Base-by-base conservation (phyloP, 495 filamentous ascomycete species). In the Patellaria atrata region DNA sequence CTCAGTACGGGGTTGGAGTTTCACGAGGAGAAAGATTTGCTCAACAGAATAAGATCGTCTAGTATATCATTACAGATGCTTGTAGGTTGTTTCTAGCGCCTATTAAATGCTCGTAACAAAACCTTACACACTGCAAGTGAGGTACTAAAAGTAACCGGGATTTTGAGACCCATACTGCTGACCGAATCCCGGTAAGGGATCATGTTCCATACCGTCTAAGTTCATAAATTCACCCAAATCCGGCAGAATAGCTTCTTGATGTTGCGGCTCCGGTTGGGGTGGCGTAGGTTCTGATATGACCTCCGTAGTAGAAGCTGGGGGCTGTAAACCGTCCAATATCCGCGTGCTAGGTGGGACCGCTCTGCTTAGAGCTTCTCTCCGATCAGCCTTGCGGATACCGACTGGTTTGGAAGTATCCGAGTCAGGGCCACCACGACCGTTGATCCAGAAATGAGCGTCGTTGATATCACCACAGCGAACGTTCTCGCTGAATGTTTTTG, bases 371-470 rank as follows among this genome's bases (percentile, higher is more conserved):
- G 65, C 63, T 22, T 60, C 56, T 16, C 48, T 35, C 2, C 67
- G 50, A 8, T 59, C 53, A 9, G 39, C 44, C 38, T 44, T 53
- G 27, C 52, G 37, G 14, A 40, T 39, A 7, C 55, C 60, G 34
- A 11, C 1, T 35, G 21, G 21, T 41, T 44, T 8, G 39, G 41
- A 4, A 40, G 36, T 3, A 30, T 44, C 32, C 44, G 33, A 11
- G 22, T 41, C 33, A 7, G 36, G 42, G 16, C 53, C 53, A 0
- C 59, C 60, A 12, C 67, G 42, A 3, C 51, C 49, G 39, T 71
- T 71, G 60, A 71, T 68, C 54, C 55, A 64, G 1, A 53, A 29
- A n/a, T 62, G 55, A 6, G 53, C 55, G 30, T 70, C 64, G 5
- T 30, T 39, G 12, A 63, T 53, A 14, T 60, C 54, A 21, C 62